Evolutionary conservation across 176 grass and related monocot species (phyloP), one percentile per base, ranked within the genome.

Genomic region (Puya raimondii): DNA sequence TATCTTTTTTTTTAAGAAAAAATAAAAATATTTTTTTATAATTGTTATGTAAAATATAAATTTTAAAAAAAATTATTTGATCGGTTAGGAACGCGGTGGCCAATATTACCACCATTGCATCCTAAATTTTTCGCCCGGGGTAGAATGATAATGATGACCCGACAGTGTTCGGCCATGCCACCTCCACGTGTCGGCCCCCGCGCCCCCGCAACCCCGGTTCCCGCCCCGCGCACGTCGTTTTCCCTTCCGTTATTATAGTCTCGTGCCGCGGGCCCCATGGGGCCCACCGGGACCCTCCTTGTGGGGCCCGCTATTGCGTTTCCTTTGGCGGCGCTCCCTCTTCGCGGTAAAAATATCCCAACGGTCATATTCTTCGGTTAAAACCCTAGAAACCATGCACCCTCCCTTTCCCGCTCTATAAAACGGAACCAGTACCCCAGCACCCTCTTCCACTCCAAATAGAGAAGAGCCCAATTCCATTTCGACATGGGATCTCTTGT

Each of bases 401-500:
- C 16, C 9, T 61, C 21, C 16, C 56, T 61, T 21, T 11, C 7
- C 22, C 21, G 16, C 17, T 16, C 56, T 61, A 61, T 61, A 61
- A 61, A 61, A 61, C 7, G 17, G 2, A 61, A 16, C 16, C 56
- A n/a, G n/a, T n/a, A 26, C 56, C 16, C 12, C 56, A 9, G 17
- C 56, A 2, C 16, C 56, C 14, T n/a, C 54, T 18, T 18, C 56
- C 10, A 7, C 16, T 18, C n/a, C 9, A 10, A 12, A 5, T 6
- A 9, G 15, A n/a, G 48, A 7, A 16, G 10, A 2, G 1, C 11
- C 16, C 18, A 52, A 54, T 56, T 49, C 23, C 9, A 47, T 2
- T 2, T n/a, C 11, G 14, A 9, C 54, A 90, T 96, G 87, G 79
- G 65, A 52, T 33, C 91, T 64, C 63, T 76, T 1, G 76, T 82